phyloP scores from a whole-genome alignment of 2,329 filamentous ascomycete genomes.

The Nemania bipapillata region DNA sequence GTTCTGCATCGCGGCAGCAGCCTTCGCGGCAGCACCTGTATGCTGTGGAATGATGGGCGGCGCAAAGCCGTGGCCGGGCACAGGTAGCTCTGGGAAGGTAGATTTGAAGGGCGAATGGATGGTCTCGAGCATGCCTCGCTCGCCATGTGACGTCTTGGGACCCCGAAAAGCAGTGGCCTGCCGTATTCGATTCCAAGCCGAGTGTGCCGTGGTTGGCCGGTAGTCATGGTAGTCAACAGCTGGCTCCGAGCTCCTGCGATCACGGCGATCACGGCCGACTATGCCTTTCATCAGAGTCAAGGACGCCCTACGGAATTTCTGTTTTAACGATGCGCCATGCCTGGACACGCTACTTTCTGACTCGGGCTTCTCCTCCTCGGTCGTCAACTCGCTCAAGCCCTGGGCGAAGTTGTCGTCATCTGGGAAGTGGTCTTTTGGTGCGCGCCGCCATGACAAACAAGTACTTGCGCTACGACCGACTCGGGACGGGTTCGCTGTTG shows the following conservation, averaged over 20 bases:
- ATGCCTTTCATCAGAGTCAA: conserved; percentile 64
- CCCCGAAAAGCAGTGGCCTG: conserved; percentile 64
- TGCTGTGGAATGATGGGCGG: conserved; percentile 71
- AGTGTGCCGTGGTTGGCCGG: conserved; percentile 61
- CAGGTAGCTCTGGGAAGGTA: conserved; percentile 51
- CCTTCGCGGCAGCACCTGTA: conserved; percentile 70
- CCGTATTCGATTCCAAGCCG: conserved; percentile 63
- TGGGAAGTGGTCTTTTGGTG: conserved; percentile 58
- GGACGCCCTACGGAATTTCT: conserved; percentile 66
- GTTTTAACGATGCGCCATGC: conserved; percentile 55
- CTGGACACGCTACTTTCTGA: conserved; percentile 30
- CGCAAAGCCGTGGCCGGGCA: conserved; percentile 63
- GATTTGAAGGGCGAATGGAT: conserved; percentile 55
- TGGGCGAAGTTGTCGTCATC: conserved; percentile 48
- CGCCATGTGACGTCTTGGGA: conserved; percentile 59
- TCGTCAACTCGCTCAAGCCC: conserved; percentile 39
- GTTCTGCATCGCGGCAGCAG: conserved; percentile 69
- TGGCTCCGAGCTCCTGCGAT: conserved; percentile 52
- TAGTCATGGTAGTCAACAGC: conserved; percentile 42
- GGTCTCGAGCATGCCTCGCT: conserved; percentile 53
- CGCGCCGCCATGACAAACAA: conserved; percentile 61
- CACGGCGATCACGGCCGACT: conserved; percentile 59
- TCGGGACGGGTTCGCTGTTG: conserved; percentile 55
- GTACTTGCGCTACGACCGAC: conserved; percentile 60
- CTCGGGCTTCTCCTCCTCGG: conserved; percentile 46